Evolutionary conservation across 164 flowering plant species (phyloP).

Genomic region (Liquidambar formosana): DNA sequence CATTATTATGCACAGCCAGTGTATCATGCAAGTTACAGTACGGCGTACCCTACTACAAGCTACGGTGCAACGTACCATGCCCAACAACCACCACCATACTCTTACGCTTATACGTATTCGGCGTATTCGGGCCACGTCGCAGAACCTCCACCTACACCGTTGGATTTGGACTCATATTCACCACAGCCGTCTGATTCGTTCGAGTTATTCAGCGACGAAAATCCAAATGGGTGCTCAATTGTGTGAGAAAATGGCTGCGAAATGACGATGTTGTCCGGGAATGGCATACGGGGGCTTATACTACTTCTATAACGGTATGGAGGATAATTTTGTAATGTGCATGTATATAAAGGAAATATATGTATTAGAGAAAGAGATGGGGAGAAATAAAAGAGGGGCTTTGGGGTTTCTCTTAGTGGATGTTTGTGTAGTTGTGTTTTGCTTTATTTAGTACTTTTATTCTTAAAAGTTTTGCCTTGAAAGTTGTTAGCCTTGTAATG

Average conservation of each 20-base stretch:
- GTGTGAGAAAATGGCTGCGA: slow-evolving; percentile 37
- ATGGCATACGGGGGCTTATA: slow-evolving; percentile 5
- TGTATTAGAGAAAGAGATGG: slow-evolving; percentile 6
- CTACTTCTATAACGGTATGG: slow-evolving; percentile 17
- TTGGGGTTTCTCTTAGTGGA: slow-evolving; percentile 5
- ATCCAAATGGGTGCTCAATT: slow-evolving; percentile 61
- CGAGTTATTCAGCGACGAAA: slow-evolving; percentile 59
- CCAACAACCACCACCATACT: slow-evolving; percentile 21
- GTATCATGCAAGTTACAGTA: slow-evolving; percentile 33
- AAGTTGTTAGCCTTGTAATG: not conserved
- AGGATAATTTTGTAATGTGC: slow-evolving; percentile 27
- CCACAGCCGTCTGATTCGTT: slow-evolving; percentile 46
- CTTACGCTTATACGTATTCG: slow-evolving; percentile 30
- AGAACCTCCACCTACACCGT: slow-evolving; percentile 29
- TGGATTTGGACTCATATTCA: slow-evolving; percentile 19
- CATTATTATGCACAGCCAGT: slow-evolving; percentile 36
- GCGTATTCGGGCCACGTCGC: slow-evolving; percentile 2
- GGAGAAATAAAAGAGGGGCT: too few relatives aligned
- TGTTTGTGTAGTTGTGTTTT: not conserved
- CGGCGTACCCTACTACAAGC: slow-evolving; percentile 37
- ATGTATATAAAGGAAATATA: slow-evolving; percentile 13
- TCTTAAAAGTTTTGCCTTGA: too few relatives aligned
- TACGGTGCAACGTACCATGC: slow-evolving; percentile 36
- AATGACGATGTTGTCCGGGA: not conserved
- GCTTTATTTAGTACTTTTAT: slow-evolving; percentile 4